phyloP scores from a whole-genome alignment of 768 basidiomycete genomes.

The Coprinellus micaceus region DNA sequence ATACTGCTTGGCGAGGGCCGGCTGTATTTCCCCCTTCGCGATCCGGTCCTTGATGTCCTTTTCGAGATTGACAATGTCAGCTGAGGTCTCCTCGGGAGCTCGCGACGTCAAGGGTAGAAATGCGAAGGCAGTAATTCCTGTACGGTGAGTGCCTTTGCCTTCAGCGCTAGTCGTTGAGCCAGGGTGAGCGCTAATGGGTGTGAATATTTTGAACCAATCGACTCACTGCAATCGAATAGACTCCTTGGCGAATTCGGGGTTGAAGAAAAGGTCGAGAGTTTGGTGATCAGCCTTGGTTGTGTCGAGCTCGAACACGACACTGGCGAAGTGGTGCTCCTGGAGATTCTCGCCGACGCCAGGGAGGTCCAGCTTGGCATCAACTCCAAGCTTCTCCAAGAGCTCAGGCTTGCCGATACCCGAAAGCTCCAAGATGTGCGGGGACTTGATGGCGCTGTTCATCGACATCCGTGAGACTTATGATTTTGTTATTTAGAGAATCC shows the following conservation, averaged over 20 bases:
- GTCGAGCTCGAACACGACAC: conserved; percentile 9
- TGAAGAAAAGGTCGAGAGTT: conserved; percentile 5
- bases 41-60: conserved; percentile 22
- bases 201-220: no score
- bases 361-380: conserved; percentile 13
- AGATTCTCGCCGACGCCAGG: conserved; percentile 17
- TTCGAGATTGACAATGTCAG: conserved; percentile 18
- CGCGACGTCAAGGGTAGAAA: conserved; percentile 24
- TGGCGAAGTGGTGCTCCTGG: conserved; percentile 11
- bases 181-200: not conserved
- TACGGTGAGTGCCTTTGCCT: conserved; percentile 22
- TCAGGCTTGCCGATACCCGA: conserved; percentile 16
- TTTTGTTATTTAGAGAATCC: not conserved
- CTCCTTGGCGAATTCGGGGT: conserved; percentile 2
- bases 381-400: conserved; percentile 8
- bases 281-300: conserved; percentile 6
- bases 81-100: conserved; percentile 15
- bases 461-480: not conserved
- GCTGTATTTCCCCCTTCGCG: conserved; percentile 19
- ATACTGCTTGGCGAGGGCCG: conserved; percentile 38
- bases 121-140: conserved; percentile 24
- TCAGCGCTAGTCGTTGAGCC: conserved; percentile 17
- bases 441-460: conserved; percentile 9
- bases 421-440: conserved; percentile 16
- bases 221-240: conserved; percentile 8